Base-by-base conservation (phyloP, 2,329 filamentous ascomycete genomes). In the Clonostachys rhizophaga region DNA sequence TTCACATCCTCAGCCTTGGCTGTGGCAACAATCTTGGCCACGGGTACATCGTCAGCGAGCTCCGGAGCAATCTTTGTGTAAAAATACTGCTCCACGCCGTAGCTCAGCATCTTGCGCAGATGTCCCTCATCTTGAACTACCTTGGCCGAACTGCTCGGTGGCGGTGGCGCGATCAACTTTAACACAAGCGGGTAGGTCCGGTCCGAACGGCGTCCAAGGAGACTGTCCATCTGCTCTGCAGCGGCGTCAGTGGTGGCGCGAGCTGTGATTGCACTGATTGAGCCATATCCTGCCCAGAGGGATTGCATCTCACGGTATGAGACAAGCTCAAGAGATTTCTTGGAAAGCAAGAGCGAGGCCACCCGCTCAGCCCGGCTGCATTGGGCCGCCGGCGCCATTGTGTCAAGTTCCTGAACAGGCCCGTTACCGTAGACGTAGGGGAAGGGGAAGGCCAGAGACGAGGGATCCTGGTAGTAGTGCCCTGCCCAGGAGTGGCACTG, bases 1-100 rank as follows among this genome's bases (percentile, higher is more conserved):
- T 48, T 45, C 55, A 60, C 55, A 13, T 57, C 53, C 8, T 30
- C 24, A 8, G 24, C 24, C 24, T 60, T 56, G 4, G 67, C 76
- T 20, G 68, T 79, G 0, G 67, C 69, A 3, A 82, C 49, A 35
- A 75, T 80, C 17, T 67, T 62, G 0, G 81, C 77, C 1, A 83
- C 72, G 0, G 72, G 68, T 2, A 78, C 58, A 1, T 65, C 58
- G 0, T 61, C 56, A 0, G 64, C 57, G 2, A 87, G 58, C 1
- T 56, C 57, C 0, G 79, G 75, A 0, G 78, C 79, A 11, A 87
- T 60, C 3, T 75, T 59, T 2, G 65, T 67, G 58, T 87, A 87
- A 53, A 87, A 87, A 53, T 75, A 76, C 55, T 84, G 81, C 60
- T 87, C 84, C 5, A 85, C 79, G 42, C 82, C 71, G 52, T 87